Evolutionary conservation across 768 basidiomycete genomes (phyloP), one percentile per base, ranked within the genome.

Genomic region (Nidularia pulvinata): DNA sequence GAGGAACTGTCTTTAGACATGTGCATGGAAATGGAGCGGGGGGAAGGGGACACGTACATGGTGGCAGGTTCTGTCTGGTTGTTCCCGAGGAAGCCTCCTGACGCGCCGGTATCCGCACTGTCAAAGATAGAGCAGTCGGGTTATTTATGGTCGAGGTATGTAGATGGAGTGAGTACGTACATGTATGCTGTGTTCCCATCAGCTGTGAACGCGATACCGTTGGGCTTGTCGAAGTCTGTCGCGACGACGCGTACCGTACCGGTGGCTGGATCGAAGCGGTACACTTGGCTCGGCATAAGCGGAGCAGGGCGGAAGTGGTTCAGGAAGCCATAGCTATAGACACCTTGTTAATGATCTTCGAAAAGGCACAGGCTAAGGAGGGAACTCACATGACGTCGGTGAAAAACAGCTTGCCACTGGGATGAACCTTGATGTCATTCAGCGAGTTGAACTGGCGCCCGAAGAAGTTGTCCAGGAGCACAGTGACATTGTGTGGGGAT

Each of bases 371-470:
- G 33, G 35, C 10, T 46, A 46, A 13, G 11, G 11, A 46, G 10
- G 9, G 13, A 46, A 76, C 82, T 45, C 70, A 91, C 82, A 75
- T 71, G 13, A 76, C 74, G 61, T 93, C 90, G 0, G 90, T 92
- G 69, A 93, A 91, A 70, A 88, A 91, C 1, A 92, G 59, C 37
- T 81, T 81, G 36, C 84, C 83, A 56, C 79, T 86, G 1, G 87
- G 88, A 50, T 90, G 84, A 3, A 91, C 72, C 59, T 89, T 91
- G 54, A 88, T 75, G 57, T 94, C 91, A 64, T 92, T 90, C 48
- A 93, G 65, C 1, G 90, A 90, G 68, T 89, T 91, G 70, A 91
- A 93, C 58, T 91, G 89, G 2, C 88, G 74, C 1, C 90, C 90
- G 59, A 82, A 88, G 68, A 79, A 90, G 69, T 91, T 93, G 68